Conservation (phyloP, 805 yeast species). For the Candida corydali region DNA sequence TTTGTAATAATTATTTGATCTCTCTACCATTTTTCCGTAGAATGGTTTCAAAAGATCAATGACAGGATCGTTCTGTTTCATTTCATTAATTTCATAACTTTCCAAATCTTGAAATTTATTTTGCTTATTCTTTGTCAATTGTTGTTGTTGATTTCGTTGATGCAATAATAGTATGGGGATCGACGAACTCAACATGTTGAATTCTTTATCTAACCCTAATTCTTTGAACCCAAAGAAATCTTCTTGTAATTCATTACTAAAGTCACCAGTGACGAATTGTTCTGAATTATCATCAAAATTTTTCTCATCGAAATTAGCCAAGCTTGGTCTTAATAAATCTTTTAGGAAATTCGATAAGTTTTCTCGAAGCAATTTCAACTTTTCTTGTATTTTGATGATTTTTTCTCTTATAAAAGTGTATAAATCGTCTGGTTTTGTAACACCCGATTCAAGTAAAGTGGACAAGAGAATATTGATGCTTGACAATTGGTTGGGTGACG, state of each 20-base stretch:
- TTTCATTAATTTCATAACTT: conserved; percentile 49
- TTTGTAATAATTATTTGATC: conserved; percentile 41
- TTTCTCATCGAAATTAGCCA: conserved; percentile 68
- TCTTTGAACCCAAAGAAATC: conserved; percentile 98
- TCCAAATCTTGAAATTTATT: conserved; percentile 62
- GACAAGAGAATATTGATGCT: conserved; percentile 48
- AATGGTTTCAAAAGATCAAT: conserved; percentile 59
- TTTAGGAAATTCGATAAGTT: conserved; percentile 71
- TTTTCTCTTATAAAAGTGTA: conserved; percentile 72
- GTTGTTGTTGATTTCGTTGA: conserved; percentile 63
- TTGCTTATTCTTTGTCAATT: conserved; percentile 42
- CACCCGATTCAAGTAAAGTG: conserved; percentile 80
- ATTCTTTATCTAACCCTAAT: conserved; percentile 88
- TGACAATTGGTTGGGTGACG: conserved; percentile 39
- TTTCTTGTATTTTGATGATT: conserved; percentile 61
- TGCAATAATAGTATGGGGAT: conserved; percentile 89
- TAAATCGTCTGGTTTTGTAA: conserved; percentile 71
- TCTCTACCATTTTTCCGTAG: conserved; percentile 34
- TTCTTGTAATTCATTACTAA: conserved; percentile 89
- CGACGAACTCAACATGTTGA: conserved; percentile 75
- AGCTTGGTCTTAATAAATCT: conserved; percentile 77
- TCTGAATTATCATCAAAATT: conserved; percentile 88
- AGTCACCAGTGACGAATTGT: conserved; percentile 92
- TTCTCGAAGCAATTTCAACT: conserved; percentile 61
- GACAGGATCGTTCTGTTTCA: conserved; percentile 44